Evolutionary conservation across 352 stramenopile genomes (phyloP).

Genomic region (Phytophthora sp.): DNA sequence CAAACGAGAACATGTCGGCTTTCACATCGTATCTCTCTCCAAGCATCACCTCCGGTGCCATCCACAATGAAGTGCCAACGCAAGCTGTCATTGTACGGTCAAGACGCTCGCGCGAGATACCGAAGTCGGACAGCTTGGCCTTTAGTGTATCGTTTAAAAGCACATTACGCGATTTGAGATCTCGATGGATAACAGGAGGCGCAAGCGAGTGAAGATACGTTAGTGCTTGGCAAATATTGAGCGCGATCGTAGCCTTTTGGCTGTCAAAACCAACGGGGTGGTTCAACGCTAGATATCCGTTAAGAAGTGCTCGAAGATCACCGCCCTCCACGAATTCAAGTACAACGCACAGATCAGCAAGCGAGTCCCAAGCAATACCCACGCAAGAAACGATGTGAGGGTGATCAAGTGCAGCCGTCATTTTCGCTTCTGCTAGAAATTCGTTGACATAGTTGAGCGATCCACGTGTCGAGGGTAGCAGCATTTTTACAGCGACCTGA

Average conservation of each 20-base stretch:
- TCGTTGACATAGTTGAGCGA: conserved; percentile 31
- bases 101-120: conserved; percentile 50
- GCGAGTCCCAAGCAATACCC: conserved; percentile 46
- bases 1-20: conserved; percentile 20
- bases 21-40: conserved; percentile 12
- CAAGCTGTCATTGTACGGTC: conserved; percentile 33
- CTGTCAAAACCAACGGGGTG: conserved; percentile 21
- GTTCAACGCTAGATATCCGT: conserved; percentile 8
- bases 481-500: conserved; percentile 46
- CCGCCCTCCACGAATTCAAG: conserved; percentile 55
- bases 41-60: no score
- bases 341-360: conserved; percentile 42
- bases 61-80: conserved; percentile 19
- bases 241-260: conserved; percentile 34
- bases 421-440: conserved; percentile 47
- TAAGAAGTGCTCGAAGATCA: conserved; percentile 40
- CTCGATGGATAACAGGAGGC: conserved; percentile 37
- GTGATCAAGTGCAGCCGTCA: conserved; percentile 41
- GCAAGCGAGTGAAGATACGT: conserved; percentile 30
- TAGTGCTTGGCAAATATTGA: conserved; percentile 32
- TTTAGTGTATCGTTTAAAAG: conserved; percentile 43
- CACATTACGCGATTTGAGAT: conserved; percentile 39
- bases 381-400: conserved; percentile 40
- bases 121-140: conserved; percentile 77
- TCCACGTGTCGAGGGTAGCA: conserved; percentile 32